Base-by-base conservation (phyloP, 805 yeast genomes). In the Blastobotrys peoriensis region DNA sequence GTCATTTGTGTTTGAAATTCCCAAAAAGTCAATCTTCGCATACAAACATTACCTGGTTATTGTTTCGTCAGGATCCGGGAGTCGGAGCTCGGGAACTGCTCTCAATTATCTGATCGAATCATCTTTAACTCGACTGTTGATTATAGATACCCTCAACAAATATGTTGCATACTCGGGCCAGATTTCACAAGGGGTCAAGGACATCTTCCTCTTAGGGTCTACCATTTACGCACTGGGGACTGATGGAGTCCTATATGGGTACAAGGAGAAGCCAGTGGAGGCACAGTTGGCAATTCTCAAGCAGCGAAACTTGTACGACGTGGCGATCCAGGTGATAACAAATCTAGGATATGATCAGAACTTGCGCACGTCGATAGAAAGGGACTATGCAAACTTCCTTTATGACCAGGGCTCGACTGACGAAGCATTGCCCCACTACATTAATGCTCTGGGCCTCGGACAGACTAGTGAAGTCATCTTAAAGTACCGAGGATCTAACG, bases 381-480 rank as follows among this genome's bases (percentile, higher is more conserved):
- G 71, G 50, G 67, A 72, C 36, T 85, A 79, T 57, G 98, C 86
- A 4, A 89, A 86, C 50, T 76, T 69, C 57, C 69, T 86, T 1
- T 89, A 81, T 56, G 73, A 73, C 1, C 79, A 76, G 51, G 83
- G 76, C 30, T 83, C 82, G 38, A 75, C 67, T 35, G 76, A 76
- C 2, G 86, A 77, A 5, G 85, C 98, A 0, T 76, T 87, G 51
- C 70, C 74, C n/a, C 82, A 84, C 50, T 93, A 81, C 56, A 73
- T 83, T n/a, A 73, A 68, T 19, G 74, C 80, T 3, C 58, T 78
- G n/a, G 58, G 66, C 18, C 50, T 73, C 2, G 79, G 79, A 0
- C 78, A 79, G 42, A 76, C 88, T 2, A 84, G 91, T 59, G 85
- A 81, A 47, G 78, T 88, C 2, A 85, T 91, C 16, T 76, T 86